Evolutionary conservation across 208 protist species (phyloP).

Genomic region (Leishmania tropica): DNA sequence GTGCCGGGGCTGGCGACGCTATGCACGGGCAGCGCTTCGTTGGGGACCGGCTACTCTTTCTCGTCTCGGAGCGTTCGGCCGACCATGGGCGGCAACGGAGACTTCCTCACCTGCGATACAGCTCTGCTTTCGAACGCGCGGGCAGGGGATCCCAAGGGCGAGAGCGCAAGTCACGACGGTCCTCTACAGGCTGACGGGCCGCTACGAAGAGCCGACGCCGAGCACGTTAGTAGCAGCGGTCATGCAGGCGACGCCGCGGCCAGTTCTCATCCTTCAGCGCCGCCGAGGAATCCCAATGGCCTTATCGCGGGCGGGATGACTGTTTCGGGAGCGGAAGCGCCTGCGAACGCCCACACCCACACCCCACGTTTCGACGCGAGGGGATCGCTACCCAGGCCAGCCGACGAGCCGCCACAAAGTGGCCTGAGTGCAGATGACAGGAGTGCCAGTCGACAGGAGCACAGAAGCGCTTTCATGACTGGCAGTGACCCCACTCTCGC

Average conservation of each 20-base stretch:
- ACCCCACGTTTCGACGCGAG: conserved; percentile 12
- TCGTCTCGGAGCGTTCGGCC: conserved; percentile 2
- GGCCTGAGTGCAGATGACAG: not conserved
- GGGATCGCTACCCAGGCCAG: conserved; percentile 16
- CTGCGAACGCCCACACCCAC: not conserved
- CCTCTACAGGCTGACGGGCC: not conserved
- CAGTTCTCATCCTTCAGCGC: not conserved
- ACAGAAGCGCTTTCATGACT: not conserved
- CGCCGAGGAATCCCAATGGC: not conserved
- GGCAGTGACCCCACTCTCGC: not conserved
- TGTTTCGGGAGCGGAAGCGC: not conserved
- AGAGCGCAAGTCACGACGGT: not conserved
- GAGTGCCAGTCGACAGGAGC: not conserved
- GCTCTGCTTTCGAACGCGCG: not conserved
- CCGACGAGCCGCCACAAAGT: not conserved
- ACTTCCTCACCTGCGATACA: conserved; percentile 2
- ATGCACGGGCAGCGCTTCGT: not conserved
- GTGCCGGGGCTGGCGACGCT: not conserved
- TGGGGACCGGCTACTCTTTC: conserved; percentile 10
- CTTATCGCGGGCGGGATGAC: conserved; percentile 7
- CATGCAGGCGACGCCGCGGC: not conserved
- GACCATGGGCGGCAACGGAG: not conserved
- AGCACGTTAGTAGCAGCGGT: too few species aligned
- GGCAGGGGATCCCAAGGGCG: not conserved
- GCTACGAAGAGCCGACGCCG: not conserved